Evolutionary conservation across 2,329 filamentous ascomycete genomes (phyloP), one percentile per base, ranked within the genome.

Genomic region (Colletotrichum sp.): DNA sequence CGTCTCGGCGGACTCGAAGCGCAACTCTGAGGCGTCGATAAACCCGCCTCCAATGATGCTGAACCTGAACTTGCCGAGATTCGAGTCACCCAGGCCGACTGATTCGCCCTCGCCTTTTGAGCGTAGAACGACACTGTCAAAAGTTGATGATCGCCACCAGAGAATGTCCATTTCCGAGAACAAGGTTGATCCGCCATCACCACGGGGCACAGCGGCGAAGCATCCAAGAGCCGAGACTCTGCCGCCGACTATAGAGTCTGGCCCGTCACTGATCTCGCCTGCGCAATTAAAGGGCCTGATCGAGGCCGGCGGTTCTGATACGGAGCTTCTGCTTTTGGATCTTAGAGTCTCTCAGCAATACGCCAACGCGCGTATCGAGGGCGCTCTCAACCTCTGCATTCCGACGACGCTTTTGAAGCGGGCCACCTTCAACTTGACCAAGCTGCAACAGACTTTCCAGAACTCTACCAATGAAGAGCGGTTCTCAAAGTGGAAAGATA

Each of bases 321-420:
- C 84, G 9, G 85, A 87, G 1, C 78, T 95, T 1, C 86, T 99
- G 36, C 82, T 98, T 2, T 86, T 99, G 6, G 97, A 99, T 82
- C 90, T 98, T 26, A 92, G 97, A 52, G 96, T 97, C 0, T 95
- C 93, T 32, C 95, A 96, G 24, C 95, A 96, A 78, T 98, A 94
- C 81, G 90, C 92, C 1, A 89, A 91, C 61, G 93, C 94, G 26
- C 92, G 94, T 34, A 94, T 98, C 70, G 86, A 89, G 65, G 93
- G 93, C n/a, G 95, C 96, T 1, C 86, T 99, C 36, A 98, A 97
- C 81, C 87, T 99, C 7, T 98, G 97, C 81, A 98, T 98, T 76
- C 97, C 97, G 0, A 98, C 97, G 0, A 98, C 96, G 0, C 87
- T 99, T 16, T 86, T 99, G 21, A 98, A 98, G 84, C 90, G 97